Percentiles rank a stretch among this genome's conserved stretches.
These are phyloP conservation scores for Talaromyces amestolkiae DNA, from an alignment of 2,329 filamentous ascomycete species.

Conservation along the genomic window DNA sequence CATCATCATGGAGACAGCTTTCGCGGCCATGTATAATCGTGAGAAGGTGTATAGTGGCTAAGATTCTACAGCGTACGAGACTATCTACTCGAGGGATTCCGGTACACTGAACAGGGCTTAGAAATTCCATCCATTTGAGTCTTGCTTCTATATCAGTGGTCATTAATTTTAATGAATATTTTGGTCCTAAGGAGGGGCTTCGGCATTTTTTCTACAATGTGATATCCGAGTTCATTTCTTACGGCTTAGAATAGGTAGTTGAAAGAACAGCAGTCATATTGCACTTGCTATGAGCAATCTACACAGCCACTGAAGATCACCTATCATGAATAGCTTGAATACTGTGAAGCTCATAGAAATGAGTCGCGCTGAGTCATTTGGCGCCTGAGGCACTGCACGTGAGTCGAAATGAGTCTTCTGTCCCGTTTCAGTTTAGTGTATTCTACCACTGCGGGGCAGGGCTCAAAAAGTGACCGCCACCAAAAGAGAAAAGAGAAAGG, in stretches of 20 bases:
- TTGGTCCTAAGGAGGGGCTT: background rate
- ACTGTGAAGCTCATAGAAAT: background rate
- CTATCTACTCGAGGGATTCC: no score
- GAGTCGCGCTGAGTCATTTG: slow-evolving; percentile 7
- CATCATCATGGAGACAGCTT: no score
- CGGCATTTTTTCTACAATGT: background rate
- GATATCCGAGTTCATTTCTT: background rate
- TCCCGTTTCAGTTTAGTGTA: slow-evolving; percentile 12
- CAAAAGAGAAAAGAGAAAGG: slow-evolving; percentile 1
- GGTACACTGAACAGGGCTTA: background rate
- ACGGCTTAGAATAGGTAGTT: background rate
- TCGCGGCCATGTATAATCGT: no score
- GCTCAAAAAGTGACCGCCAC: slow-evolving; percentile 15
- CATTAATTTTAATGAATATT: slow-evolving; percentile 2
- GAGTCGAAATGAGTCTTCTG: slow-evolving; percentile 19
- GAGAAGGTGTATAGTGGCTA: no score
- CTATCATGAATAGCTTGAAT: background rate
- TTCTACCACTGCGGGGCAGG: slow-evolving; percentile 4
- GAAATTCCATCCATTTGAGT: background rate
- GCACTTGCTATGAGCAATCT: slow-evolving; percentile 2
- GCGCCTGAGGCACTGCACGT: slow-evolving; percentile 8
- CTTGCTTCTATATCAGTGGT: slow-evolving; percentile 7
- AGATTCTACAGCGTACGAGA: no score
- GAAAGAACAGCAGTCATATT: background rate
- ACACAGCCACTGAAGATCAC: background rate